Base-by-base conservation (phyloP, 441 rosid genomes). In the Lepidium campestre region DNA sequence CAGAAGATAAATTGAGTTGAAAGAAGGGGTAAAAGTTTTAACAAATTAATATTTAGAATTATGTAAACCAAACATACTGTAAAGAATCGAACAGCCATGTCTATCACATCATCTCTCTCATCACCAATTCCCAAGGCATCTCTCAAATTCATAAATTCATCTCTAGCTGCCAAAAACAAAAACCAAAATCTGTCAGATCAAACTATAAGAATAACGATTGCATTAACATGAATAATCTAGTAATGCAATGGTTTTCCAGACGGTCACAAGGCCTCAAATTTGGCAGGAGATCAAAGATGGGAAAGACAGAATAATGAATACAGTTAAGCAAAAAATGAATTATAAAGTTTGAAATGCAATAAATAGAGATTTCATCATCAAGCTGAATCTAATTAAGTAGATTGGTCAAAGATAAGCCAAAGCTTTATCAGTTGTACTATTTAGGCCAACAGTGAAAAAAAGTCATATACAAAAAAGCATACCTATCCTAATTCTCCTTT, bases 61-160 rank as follows among this genome's bases (percentile, higher is more conserved):
- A 58, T 54, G 42, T 49, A 52, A 10, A 66, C 65, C 18, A 70
- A 70, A 74, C 90, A 71, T 89, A 94, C 97, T 75, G 62, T 59
- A 77, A 85, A 93, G 74, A 86, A 83, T 48, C 60, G 53, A 67
- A 54, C 54, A 57, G 97, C 97, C 70, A 77, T 75, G 56, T 70
- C 53, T 72, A 84, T 80, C 20, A 91, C 62, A 37, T 80, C 88
- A 17, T 73, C 79, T 48, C 86, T 70, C 22, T 83, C 88, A 74
- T 82, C 91, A 74, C 87, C 89, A 70, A 91, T 86, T 37, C 74
- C 84, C 71, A 94, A 75, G 10, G 82, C 92, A 70, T 78, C 72
- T 78, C 77, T 81, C 79, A 89, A 60, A 48, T 68, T 60, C 75
- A 34, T 78, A 79, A 91, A 57, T 54, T 83, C 90, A 35, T 86